Evolutionary conservation across 129 eudicot species (phyloP).

Genomic region (Ambrosia trifida): DNA sequence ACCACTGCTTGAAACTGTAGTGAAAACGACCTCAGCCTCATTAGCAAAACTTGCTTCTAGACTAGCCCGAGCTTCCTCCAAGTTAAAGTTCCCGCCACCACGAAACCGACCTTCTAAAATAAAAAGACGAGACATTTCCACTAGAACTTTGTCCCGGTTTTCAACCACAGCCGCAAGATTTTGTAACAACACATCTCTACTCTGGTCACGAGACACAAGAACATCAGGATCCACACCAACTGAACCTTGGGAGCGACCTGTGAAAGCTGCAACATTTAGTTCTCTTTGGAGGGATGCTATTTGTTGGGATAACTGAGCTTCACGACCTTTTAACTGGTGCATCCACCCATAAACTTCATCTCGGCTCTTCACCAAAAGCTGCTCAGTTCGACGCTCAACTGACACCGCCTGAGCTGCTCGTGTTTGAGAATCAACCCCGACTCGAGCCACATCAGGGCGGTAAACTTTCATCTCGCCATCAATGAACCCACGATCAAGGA

Average conservation of each 20-base stretch:
- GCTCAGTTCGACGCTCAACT: conserved; percentile 95
- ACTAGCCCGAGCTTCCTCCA: conserved; percentile 96
- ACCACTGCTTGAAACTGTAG: conserved; percentile 95
- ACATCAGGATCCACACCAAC: conserved; percentile 97
- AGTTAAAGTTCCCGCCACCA: conserved; percentile 59
- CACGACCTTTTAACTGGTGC: conserved; percentile 78
- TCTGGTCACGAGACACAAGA: conserved; percentile 90
- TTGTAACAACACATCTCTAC: conserved; percentile 73
- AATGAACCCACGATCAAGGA: conserved; percentile 93
- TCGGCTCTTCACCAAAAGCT: conserved; percentile 66
- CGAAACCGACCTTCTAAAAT: conserved; percentile 85
- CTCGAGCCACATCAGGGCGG: conserved; percentile 98
- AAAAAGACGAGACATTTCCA: conserved; percentile 86
- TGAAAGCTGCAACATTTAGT: conserved; percentile 72
- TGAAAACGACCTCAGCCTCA: conserved; percentile 98
- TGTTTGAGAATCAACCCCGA: conserved; percentile 96
- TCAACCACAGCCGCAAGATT: conserved; percentile 96
- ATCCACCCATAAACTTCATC: conserved; percentile 88
- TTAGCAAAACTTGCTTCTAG: conserved; percentile 97
- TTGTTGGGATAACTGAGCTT: conserved; percentile 77
- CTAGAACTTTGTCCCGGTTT: conserved; percentile 76
- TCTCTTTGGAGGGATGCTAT: conserved; percentile 74
- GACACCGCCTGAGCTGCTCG: conserved; percentile 98
- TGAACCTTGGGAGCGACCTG: conserved; percentile 89
- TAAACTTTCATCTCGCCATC: conserved; percentile 98